These are phyloP conservation scores for Globisporangium nunn DNA, from an alignment of 352 stramenopile species.

Conservation along the genomic window DNA sequence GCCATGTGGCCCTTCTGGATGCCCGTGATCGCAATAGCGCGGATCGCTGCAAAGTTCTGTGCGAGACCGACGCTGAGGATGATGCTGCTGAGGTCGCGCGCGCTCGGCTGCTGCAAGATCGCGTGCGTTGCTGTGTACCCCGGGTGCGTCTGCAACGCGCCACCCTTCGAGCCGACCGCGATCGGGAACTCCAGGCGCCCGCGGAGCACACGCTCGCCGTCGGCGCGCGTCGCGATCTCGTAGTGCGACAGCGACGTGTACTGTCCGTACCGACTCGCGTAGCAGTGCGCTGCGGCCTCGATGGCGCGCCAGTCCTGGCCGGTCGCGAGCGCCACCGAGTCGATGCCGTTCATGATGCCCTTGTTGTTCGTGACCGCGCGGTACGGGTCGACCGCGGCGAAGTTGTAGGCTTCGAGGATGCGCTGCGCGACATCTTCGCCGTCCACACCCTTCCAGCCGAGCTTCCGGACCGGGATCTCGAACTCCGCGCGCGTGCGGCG, in stretches of 20 bases:
- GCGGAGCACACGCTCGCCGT: constrained; percentile 45
- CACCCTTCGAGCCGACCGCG: constrained; percentile 76
- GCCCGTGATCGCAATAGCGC: constrained; percentile 77
- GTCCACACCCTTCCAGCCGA: constrained; percentile 78
- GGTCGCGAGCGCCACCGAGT: constrained; percentile 72
- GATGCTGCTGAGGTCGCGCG: constrained; percentile 54
- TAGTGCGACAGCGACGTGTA: constrained; percentile 81
- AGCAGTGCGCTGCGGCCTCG: constrained; percentile 77
- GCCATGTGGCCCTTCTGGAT: constrained; percentile 88
- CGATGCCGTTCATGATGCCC: constrained; percentile 86
- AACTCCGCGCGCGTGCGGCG: constrained; percentile 60
- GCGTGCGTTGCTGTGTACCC: constrained; percentile 70
- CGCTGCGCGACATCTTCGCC: constrained; percentile 63
- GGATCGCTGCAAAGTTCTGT: constrained; percentile 84
- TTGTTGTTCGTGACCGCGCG: constrained; percentile 88
- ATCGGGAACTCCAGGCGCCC: constrained; percentile 75
- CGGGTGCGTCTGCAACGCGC: constrained; percentile 74
- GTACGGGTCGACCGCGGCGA: constrained; percentile 76
- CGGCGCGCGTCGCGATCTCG: constrained; percentile 27
- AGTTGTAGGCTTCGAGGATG: constrained; percentile 84
- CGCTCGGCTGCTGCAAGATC: constrained; percentile 67
- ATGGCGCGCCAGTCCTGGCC: constrained; percentile 85
- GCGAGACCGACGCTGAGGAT: constrained; percentile 76
- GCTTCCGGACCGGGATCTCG: constrained; percentile 63
- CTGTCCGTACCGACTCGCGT: constrained; percentile 65